phyloP scores from a whole-genome alignment of 768 basidiomycete species.

The Podaxis sp. region DNA sequence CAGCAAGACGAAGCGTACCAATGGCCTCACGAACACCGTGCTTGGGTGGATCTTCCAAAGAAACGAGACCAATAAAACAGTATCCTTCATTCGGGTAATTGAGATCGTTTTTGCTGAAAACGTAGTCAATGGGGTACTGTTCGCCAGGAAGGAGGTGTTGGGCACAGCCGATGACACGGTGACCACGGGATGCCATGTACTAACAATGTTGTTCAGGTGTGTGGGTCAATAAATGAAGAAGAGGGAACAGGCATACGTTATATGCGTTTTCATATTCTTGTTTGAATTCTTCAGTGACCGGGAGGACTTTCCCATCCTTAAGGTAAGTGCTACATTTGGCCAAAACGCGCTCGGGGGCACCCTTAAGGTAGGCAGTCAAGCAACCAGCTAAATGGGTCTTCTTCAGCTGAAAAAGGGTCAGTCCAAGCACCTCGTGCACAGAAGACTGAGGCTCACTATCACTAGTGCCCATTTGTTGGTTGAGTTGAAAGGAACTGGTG shows the following conservation, averaged over 20 bases:
- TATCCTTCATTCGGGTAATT: slow-evolving; percentile 57
- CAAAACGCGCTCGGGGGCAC: slow-evolving; percentile 68
- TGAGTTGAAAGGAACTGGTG: slow-evolving; percentile 65
- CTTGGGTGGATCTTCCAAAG: slow-evolving; percentile 70
- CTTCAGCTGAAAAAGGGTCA: slow-evolving; percentile 40
- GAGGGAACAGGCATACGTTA: slow-evolving; percentile 37
- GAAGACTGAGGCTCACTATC: slow-evolving; percentile 42
- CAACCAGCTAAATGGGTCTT: slow-evolving; percentile 50
- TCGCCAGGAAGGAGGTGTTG: slow-evolving; percentile 53
- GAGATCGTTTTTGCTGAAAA: slow-evolving; percentile 54
- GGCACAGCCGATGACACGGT: slow-evolving; percentile 72
- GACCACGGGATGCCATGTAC: slow-evolving; percentile 80
- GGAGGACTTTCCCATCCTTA: slow-evolving; percentile 45
- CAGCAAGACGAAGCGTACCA: slow-evolving; percentile 66
- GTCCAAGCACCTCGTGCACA: background rate
- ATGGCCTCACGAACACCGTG: slow-evolving; percentile 73
- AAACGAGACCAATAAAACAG: slow-evolving; percentile 65
- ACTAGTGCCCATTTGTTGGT: slow-evolving; percentile 77
- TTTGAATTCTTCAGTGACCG: slow-evolving; percentile 56
- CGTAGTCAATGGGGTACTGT: slow-evolving; percentile 43
- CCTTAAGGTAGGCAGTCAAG: slow-evolving; percentile 62
- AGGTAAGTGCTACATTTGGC: slow-evolving; percentile 63
- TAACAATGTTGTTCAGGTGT: slow-evolving; percentile 23
- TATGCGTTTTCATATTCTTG: slow-evolving; percentile 59
- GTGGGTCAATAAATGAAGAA: background rate